These are phyloP conservation scores for Neopestalotiopsis sp. DNA, from an alignment of 2,329 filamentous ascomycete species.

Conservation along the genomic window DNA sequence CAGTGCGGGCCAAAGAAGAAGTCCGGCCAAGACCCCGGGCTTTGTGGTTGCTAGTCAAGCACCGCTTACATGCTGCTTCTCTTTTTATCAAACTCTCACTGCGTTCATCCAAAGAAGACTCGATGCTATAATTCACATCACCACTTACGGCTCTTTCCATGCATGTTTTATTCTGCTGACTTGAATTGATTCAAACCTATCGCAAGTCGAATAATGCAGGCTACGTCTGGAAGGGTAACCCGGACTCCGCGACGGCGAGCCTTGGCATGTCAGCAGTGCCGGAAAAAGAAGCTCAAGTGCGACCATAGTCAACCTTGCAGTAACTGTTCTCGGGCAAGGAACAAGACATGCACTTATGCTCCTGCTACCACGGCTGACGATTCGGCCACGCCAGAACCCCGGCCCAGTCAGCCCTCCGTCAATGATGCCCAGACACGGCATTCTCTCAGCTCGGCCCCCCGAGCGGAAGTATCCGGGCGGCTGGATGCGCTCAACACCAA, in stretches of 20 bases:
- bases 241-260: neutral
- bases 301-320: constrained; percentile 15
- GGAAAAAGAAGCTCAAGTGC: constrained; percentile 11
- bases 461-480: neutral
- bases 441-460: neutral
- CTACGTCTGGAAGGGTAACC: neutral
- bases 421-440: neutral
- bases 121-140: neutral
- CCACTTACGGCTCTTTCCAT: neutral
- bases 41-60: neutral
- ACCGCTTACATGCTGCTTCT: too few species aligned
- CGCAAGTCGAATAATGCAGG: neutral
- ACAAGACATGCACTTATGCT: constrained; percentile 10
- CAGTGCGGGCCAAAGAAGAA: neutral
- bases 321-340: constrained; percentile 7
- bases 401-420: neutral
- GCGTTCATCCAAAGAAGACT: neutral
- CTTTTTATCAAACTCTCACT: neutral
- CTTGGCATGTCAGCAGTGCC: constrained; percentile 5
- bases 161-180: neutral
- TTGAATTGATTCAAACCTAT: neutral
- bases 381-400: neutral
- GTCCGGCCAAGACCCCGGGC: neutral
- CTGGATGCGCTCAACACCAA: neutral
- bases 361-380: neutral